Percentiles rank a stretch among this genome's conserved stretches.
These are phyloP conservation scores for Alternaria angustiovoidea DNA, from an alignment of 2,329 filamentous ascomycete genomes.

Conservation along the genomic window DNA sequence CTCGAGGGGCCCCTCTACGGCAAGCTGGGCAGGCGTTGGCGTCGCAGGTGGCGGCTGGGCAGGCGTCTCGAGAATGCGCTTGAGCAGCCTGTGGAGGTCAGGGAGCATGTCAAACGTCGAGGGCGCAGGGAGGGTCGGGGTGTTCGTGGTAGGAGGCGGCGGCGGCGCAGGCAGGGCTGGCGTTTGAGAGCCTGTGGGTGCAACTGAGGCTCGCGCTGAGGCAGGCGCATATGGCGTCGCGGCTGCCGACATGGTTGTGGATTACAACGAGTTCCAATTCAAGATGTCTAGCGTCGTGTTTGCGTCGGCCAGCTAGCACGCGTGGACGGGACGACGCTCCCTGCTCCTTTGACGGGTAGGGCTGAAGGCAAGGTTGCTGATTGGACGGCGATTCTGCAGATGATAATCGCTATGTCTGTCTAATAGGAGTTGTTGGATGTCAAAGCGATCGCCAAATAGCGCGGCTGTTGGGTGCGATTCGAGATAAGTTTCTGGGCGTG, in stretches of 20 bases:
- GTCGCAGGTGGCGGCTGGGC: conserved; percentile 42
- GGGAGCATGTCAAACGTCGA: conserved; percentile 87
- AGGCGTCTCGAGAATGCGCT: conserved; percentile 69
- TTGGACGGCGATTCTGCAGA: conserved; percentile 22
- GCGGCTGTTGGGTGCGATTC: conserved; percentile 15
- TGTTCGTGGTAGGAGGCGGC: conserved; percentile 38
- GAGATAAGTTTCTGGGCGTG: conserved; percentile 35
- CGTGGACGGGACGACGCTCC: conserved; percentile 28
- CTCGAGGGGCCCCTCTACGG: conserved; percentile 57
- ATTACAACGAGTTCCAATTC: conserved; percentile 9
- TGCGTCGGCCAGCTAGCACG: conserved; percentile 13
- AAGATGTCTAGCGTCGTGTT: conserved; percentile 30
- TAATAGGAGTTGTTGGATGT: conserved; percentile 7
- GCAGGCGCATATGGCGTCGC: conserved; percentile 44
- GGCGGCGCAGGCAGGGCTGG: conserved; percentile 29
- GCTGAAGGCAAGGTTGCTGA: conserved; percentile 21
- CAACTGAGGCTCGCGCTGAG: conserved; percentile 43
- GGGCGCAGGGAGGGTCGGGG: conserved; percentile 74
- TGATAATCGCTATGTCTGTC: conserved; percentile 10
- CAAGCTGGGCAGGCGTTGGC: conserved; percentile 34
- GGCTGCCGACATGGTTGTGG: conserved; percentile 43
- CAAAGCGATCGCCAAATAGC: conserved; percentile 15
- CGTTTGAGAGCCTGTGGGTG: conserved; percentile 43
- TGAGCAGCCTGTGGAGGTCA: conserved; percentile 78
- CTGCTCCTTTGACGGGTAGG: conserved; percentile 25